Evolutionary conservation across 2,329 filamentous ascomycete species (phyloP).

Genomic region (Periglandula ipomoeae): DNA sequence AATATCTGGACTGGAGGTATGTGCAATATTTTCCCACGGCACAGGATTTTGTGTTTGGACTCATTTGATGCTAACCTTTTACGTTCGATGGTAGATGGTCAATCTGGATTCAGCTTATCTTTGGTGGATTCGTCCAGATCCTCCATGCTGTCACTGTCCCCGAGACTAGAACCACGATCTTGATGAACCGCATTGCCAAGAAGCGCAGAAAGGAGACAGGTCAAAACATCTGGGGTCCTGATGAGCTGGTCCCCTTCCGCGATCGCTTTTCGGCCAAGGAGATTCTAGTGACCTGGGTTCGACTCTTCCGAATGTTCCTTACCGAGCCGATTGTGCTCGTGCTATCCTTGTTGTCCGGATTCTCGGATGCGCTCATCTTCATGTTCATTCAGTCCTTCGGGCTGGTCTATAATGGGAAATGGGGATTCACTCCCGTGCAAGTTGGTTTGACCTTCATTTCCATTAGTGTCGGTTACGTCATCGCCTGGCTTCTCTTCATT

Average conservation of each 20-base stretch:
- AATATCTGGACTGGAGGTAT: constrained; percentile 57
- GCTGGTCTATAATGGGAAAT: constrained; percentile 55
- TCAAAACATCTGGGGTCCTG: constrained; percentile 60
- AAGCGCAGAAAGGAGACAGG: constrained; percentile 52
- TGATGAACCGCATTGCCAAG: constrained; percentile 75
- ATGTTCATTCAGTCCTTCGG: constrained; percentile 66
- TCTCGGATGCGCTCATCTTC: constrained; percentile 68
- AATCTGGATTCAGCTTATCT: constrained; percentile 80
- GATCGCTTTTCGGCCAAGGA: constrained; percentile 51
- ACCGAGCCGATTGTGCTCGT: constrained; percentile 66
- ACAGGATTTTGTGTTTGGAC: not conserved
- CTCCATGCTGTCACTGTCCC: constrained; percentile 63
- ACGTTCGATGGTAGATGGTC: constrained; percentile 39
- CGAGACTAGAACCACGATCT: constrained; percentile 66
- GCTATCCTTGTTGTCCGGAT: constrained; percentile 61
- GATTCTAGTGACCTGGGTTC: constrained; percentile 46
- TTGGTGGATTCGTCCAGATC: constrained; percentile 60
- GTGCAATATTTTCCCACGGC: not conserved
- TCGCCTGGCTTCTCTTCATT: constrained; percentile 53
- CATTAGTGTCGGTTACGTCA: constrained; percentile 56
- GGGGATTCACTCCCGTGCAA: constrained; percentile 48
- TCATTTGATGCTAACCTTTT: not conserved
- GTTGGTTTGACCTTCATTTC: constrained; percentile 56
- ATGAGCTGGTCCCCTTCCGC: constrained; percentile 55
- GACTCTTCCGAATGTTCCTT: constrained; percentile 64